Base-by-base conservation (phyloP, 108 stramenopile species). In the Asterionellopsis glacialis region DNA sequence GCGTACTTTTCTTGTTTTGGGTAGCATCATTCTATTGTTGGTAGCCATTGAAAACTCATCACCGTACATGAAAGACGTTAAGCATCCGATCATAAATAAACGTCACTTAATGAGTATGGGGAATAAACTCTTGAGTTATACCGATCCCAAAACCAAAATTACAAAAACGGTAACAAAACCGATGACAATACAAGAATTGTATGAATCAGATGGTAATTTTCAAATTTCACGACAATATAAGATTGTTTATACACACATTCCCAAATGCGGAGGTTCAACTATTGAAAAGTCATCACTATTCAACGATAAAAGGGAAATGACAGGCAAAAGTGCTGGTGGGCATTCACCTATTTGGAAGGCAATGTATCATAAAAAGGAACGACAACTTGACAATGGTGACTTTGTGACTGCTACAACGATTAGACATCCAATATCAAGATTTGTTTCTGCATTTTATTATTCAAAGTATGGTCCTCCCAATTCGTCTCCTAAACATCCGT, bases 341-440 rank as follows among this genome's bases (percentile, higher is more conserved):
- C 47, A 48, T 21, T 19, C 16, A 19, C 16, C 47, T 16, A 48
- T 48, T 21, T 21, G 47, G 19, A 48, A 16, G 5, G 47, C 21
- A 4, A 16, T 48, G 19, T 21, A 2, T 9, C 19, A 48, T 9
- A 21, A 16, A 21, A 21, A 19, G 1, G 6, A 48, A 48, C 47
- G 47, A 48, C 47, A 21, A 19, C 16, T 48, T 19, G 16, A 16
- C 12, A 44, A 44, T 14, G n/a, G n/a, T 33, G 33, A 33, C 33
- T 48, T 48, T 48, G 21, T 21, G 21, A 48, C 47, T 21, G 47
- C 47, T 21, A 48, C 47, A 21, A 48, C 47, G 19, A 48, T 48
- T 21, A 16, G 47, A 48, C 2, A 48, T 9, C 47, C 47, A 4
- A 19, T 16, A 4, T 16, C 16, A 7, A 16, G 47, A 48, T 48